Conservation (phyloP, 371 early-diverging fungal species). For the Mortierella sp. region DNA sequence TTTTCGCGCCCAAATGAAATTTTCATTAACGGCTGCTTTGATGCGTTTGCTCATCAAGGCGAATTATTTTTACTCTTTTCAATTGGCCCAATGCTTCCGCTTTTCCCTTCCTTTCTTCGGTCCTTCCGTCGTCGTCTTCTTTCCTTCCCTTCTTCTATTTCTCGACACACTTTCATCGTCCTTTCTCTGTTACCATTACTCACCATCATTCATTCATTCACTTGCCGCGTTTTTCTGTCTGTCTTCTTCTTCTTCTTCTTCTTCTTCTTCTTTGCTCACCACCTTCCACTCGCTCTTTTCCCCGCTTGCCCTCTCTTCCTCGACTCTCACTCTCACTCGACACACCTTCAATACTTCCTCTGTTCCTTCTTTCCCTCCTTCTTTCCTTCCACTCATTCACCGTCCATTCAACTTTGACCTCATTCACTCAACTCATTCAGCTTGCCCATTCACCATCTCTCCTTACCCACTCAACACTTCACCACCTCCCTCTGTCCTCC, state of each 20-base stretch:
- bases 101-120: no score
- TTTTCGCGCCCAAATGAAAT: constrained; percentile 11
- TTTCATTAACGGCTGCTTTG: no score
- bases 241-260: not conserved
- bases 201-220: no score
- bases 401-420: not conserved
- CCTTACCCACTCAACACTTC: no score
- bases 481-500: not conserved
- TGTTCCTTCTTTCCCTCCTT: not conserved
- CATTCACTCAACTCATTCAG: not conserved
- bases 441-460: no score
- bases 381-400: not conserved
- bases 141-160: not conserved
- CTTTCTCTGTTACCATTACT: no score
- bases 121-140: not conserved
- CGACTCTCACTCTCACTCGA: not conserved
- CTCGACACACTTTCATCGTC: not conserved
- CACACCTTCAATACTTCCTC: no score
- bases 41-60: no score
- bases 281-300: no score
- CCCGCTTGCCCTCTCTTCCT: no score
- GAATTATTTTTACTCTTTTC: not conserved
- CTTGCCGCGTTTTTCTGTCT: not conserved
- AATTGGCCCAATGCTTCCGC: not conserved
- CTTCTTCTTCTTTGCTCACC: not conserved